Evolutionary conservation across 441 rosid species (phyloP).

Genomic region (Aquilaria agallochum): DNA sequence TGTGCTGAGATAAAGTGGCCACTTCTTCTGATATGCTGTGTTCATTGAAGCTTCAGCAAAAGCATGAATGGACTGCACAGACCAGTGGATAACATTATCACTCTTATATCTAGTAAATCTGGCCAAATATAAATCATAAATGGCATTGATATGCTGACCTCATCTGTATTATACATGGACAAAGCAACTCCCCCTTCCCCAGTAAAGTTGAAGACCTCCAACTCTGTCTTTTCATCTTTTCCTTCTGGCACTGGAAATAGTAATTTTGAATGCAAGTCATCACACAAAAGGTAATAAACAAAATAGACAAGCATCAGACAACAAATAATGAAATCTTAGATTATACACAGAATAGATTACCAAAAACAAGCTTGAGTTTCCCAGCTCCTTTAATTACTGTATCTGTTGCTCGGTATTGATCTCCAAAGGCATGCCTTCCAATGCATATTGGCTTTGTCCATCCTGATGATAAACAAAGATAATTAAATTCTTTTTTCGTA

Average conservation of each 20-base stretch:
- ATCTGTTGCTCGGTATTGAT: conserved; percentile 95
- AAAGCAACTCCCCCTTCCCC: conserved; percentile 90
- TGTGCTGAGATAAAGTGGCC: conserved; percentile 99
- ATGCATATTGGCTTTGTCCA: conserved; percentile 99
- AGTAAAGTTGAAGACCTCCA: conserved; percentile 71
- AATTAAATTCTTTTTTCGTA: not conserved
- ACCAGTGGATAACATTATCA: conserved; percentile 13
- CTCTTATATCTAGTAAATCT: conserved; percentile 9
- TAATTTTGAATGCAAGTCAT: not conserved
- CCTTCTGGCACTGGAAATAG: conserved; percentile 57
- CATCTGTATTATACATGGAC: conserved; percentile 92
- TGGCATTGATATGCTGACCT: conserved; percentile 35
- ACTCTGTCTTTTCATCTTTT: conserved; percentile 51
- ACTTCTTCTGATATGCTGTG: conserved; percentile 90
- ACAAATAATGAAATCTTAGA: not conserved
- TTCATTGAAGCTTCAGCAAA: conserved; percentile 97
- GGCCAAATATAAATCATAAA: not conserved
- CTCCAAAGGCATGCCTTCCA: conserved; percentile 99
- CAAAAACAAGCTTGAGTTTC: conserved; percentile 82
- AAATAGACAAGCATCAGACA: conserved; percentile 2
- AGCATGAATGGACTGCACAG: conserved; percentile 75
- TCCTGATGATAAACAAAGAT: conserved; percentile 36
- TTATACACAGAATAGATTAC: conserved; percentile 29
- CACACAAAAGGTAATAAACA: not conserved
- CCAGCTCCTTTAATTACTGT: conserved; percentile 81